A percentile compares a stretch with the other conserved stretches of the same genome.
These are phyloP conservation scores for Kluyveromyces siamensis DNA, from an alignment of 805 yeast genomes.

Conservation along the genomic window DNA sequence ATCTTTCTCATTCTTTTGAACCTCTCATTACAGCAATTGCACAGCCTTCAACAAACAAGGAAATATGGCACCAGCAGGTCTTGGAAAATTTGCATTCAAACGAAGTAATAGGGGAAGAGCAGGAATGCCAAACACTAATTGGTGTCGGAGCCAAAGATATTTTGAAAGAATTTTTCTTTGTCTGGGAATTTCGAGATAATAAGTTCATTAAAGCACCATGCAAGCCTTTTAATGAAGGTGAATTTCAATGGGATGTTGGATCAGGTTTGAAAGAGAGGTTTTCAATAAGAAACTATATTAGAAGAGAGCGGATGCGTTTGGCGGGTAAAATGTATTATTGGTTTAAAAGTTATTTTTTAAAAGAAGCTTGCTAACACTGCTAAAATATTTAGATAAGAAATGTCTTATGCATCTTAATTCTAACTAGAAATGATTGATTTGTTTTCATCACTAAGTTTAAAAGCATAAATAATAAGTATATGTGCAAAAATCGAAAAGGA, in stretches of 20 bases:
- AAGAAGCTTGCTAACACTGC: background rate
- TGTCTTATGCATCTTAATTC: background rate
- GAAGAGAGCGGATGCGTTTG: background rate
- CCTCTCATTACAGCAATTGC: background rate
- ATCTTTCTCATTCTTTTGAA: background rate
- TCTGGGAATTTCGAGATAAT: background rate
- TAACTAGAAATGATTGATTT: background rate
- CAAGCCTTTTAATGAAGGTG: background rate
- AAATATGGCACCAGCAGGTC: background rate
- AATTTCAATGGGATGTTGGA: background rate
- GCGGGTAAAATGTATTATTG: conserved; percentile 1
- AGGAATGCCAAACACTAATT: too few relatives aligned
- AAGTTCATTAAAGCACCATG: background rate
- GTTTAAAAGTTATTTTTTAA: background rate
- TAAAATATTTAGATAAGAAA: background rate
- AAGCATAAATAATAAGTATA: background rate
- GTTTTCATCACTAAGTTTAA: background rate
- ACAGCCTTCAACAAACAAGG: background rate
- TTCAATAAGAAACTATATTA: background rate
- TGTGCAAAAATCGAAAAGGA: background rate
- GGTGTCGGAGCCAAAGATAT: too few relatives aligned
- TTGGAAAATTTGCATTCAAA: background rate
- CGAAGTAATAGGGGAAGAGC: too few relatives aligned
- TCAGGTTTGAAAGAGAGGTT: background rate
- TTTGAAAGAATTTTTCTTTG: background rate